Percentiles rank a stretch among this genome's conserved stretches.
Evolutionary conservation across 1,139 yeast species (phyloP).

Genomic region (Hyphopichia buzzinii): DNA sequence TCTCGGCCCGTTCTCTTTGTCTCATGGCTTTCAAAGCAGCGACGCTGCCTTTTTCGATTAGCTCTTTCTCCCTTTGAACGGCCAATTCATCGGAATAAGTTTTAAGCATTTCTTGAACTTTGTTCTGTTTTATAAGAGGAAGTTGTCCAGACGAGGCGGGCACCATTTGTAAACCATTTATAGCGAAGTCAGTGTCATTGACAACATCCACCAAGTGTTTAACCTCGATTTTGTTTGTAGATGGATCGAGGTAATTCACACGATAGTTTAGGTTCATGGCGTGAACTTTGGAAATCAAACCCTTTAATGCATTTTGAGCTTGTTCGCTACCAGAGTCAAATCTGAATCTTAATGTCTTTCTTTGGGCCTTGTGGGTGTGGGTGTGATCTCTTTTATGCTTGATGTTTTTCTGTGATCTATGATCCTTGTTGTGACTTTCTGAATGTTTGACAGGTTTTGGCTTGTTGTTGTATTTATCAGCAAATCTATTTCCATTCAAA

Average conservation of each 20-base stretch:
- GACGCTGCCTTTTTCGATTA: conserved; percentile 34
- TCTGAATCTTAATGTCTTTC: conserved; percentile 12
- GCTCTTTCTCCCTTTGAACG: conserved; percentile 26
- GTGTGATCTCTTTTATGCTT: not conserved
- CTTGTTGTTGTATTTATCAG: conserved; percentile 5
- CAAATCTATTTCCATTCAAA: not conserved
- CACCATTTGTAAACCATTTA: conserved; percentile 30
- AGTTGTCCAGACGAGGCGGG: conserved; percentile 18
- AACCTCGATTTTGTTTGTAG: conserved; percentile 19
- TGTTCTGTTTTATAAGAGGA: conserved; percentile 29
- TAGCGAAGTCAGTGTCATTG: conserved; percentile 27
- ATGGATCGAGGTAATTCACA: conserved; percentile 28
- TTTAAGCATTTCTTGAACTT: conserved; percentile 33
- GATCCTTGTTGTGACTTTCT: conserved; percentile 5
- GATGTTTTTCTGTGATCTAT: not conserved
- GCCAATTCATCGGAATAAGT: conserved; percentile 34
- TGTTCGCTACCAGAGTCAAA: conserved; percentile 20
- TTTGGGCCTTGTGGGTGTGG: not conserved
- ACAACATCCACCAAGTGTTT: conserved; percentile 29
- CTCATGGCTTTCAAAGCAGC: conserved; percentile 28
- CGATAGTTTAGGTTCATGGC: conserved; percentile 18
- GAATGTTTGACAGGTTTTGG: conserved; percentile 1
- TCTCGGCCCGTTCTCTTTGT: conserved; percentile 30
- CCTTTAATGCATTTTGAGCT: conserved; percentile 29
- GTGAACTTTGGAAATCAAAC: conserved; percentile 28